These are phyloP conservation scores for Plasmodium vivax DNA, from an alignment of 169 alveolate genomes.

Conservation along the genomic window DNA sequence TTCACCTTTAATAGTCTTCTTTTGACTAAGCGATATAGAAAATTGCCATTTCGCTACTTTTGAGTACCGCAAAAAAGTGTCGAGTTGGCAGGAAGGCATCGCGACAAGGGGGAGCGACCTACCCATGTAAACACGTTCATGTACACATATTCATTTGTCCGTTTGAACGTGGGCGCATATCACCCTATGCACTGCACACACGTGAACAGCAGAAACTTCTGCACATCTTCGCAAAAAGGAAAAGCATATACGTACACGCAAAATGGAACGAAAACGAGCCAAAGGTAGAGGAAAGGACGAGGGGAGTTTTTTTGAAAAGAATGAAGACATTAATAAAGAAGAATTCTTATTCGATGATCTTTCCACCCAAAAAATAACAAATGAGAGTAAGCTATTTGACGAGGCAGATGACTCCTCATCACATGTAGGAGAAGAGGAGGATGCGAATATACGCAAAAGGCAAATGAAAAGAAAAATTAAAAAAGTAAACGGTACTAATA, in stretches of 20 bases:
- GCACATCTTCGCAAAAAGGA: neutral
- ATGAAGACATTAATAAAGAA: neutral
- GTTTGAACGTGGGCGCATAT: neutral
- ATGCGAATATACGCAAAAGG: neutral
- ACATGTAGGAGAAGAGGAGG: neutral
- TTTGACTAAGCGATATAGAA: neutral
- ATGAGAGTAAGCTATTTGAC: neutral
- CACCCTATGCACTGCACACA: neutral
- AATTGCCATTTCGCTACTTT: neutral
- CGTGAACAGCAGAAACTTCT: neutral
- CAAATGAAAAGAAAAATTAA: neutral
- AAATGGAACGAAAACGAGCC: neutral
- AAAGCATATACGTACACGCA: neutral
- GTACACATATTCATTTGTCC: neutral
- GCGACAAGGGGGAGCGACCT: neutral
- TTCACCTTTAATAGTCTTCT: neutral
- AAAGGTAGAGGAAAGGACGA: neutral
- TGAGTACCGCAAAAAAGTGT: neutral
- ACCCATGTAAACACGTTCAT: neutral
- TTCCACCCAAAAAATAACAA: neutral
- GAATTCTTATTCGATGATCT: neutral
- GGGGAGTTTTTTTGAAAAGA: neutral
- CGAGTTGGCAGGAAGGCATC: neutral
- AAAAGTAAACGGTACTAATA: neutral
- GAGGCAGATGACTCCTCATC: neutral